These are phyloP conservation scores for Cryoendolithus antarcticus DNA, from an alignment of 2,329 filamentous ascomycete species.

Conservation along the genomic window DNA sequence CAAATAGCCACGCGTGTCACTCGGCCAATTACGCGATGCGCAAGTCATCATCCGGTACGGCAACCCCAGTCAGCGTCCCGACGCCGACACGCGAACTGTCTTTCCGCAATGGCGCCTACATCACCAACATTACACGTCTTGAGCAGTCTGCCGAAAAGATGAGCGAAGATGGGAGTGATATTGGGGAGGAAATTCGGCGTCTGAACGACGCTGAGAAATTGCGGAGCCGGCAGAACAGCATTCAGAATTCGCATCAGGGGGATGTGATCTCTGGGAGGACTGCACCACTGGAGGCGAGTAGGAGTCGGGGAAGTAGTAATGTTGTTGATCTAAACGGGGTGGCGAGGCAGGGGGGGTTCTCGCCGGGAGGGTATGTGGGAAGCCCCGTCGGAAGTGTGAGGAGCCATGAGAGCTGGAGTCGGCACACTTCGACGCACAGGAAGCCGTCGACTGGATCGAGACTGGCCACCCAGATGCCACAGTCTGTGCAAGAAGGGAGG, in stretches of 20 bases:
- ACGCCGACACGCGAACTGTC: slow-evolving; percentile 6
- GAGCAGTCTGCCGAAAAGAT: slow-evolving; percentile 65
- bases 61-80: slow-evolving; percentile 3
- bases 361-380: slow-evolving; percentile 54
- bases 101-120: slow-evolving; percentile 32
- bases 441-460: slow-evolving; percentile 28
- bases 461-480: slow-evolving; percentile 28
- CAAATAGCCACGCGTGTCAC: too few relatives aligned
- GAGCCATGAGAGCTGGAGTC: slow-evolving; percentile 33
- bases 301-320: slow-evolving; percentile 54
- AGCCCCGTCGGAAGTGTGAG: slow-evolving; percentile 51
- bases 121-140: slow-evolving; percentile 58
- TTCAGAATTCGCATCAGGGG: slow-evolving; percentile 12
- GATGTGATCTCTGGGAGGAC: slow-evolving; percentile 5
- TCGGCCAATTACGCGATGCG: too few relatives aligned
- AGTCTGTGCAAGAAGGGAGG: slow-evolving; percentile 24
- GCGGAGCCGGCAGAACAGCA: slow-evolving; percentile 15
- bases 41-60: neutral
- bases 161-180: slow-evolving; percentile 54
- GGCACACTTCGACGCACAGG: slow-evolving; percentile 13
- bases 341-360: slow-evolving; percentile 58
- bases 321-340: slow-evolving; percentile 57
- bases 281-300: slow-evolving; percentile 39
- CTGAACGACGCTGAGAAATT: slow-evolving; percentile 42
- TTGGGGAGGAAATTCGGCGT: slow-evolving; percentile 65